Conservation (phyloP, 176 grass and related monocot genomes). For the Sorghum bicolor region Sorghum_bicolor_NCBIv3 NC_012870.2:65351001-65351500, state of each 20-base stretch:
- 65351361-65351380: background rate
- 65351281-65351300: background rate
- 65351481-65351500: background rate
- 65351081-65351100: background rate
- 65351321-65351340: background rate
- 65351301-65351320: background rate
- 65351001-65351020: background rate
- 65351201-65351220: background rate
- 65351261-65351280: background rate
- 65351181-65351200: background rate
- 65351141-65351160: background rate
- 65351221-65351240: background rate
- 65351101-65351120: background rate
- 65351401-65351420: background rate
- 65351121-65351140: background rate
- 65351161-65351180: background rate
- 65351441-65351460: background rate
- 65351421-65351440: background rate
- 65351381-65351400: background rate
- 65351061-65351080: background rate
- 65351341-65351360: background rate
- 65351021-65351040: background rate
- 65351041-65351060: background rate
- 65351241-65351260: background rate
- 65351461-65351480: background rate